A percentile compares a stretch with the other conserved stretches of the same genome.
These are phyloP conservation scores for Pseudozyma pruni DNA, from an alignment of 1,284 basidiomycete species.

Conservation along the genomic window DNA sequence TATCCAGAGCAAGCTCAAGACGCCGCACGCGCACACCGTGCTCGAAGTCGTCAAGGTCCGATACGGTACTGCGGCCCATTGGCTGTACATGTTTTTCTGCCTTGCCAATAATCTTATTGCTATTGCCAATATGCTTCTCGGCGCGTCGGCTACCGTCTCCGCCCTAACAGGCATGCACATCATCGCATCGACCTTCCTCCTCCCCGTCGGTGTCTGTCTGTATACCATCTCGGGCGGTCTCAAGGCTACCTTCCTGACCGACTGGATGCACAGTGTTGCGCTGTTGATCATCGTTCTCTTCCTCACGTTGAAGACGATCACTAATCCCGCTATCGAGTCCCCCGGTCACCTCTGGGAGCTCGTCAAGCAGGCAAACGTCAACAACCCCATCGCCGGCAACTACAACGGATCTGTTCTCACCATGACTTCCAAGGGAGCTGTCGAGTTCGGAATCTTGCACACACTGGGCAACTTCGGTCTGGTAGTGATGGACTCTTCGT, in stretches of 20 bases:
- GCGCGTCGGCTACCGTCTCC: constrained; percentile 55
- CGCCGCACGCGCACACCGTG: constrained; percentile 61
- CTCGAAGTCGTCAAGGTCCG: constrained; percentile 58
- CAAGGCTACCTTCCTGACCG: constrained; percentile 58
- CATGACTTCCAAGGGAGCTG: constrained; percentile 81
- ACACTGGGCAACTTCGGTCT: constrained; percentile 62
- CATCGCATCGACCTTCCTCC: constrained; percentile 55
- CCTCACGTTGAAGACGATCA: constrained; percentile 56
- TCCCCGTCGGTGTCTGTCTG: constrained; percentile 56
- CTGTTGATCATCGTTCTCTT: constrained; percentile 59
- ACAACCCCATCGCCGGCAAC: constrained; percentile 72
- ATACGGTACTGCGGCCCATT: constrained; percentile 57
- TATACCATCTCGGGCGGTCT: constrained; percentile 62
- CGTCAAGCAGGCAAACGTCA: constrained; percentile 26
- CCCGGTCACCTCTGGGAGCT: constrained; percentile 54
- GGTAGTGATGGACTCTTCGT: constrained; percentile 55
- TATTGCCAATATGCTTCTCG: constrained; percentile 60
- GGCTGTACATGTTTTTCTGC: constrained; percentile 61
- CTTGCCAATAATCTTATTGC: constrained; percentile 62
- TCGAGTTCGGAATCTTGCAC: constrained; percentile 61
- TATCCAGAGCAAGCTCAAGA: constrained; percentile 49
- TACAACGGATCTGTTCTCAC: constrained; percentile 77
- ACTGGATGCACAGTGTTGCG: constrained; percentile 58
- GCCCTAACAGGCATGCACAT: constrained; percentile 61
- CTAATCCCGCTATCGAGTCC: constrained; percentile 31